These are phyloP conservation scores for Arthrobotrys conoides DNA, from an alignment of 2,329 filamentous ascomycete genomes.

Conservation along the genomic window DNA sequence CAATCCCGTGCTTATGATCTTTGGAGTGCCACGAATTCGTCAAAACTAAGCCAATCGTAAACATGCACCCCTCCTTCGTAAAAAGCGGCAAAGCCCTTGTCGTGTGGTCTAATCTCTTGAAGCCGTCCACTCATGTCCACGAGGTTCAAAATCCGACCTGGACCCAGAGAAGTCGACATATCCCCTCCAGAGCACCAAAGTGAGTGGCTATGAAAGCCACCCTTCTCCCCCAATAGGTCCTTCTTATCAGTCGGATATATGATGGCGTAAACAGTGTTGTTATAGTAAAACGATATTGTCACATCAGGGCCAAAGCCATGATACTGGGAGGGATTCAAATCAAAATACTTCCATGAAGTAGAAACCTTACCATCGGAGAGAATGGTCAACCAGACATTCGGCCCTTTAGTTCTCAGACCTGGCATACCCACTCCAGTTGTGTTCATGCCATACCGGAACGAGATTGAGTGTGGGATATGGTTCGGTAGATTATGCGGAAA, in stretches of 20 bases:
- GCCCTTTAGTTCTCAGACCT: background rate
- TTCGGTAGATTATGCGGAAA: background rate
- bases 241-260: background rate
- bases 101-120: background rate
- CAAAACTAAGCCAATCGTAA: conserved; percentile 52
- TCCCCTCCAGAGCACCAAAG: conserved; percentile 23
- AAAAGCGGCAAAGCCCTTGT: conserved; percentile 24
- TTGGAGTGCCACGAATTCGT: background rate
- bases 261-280: conserved; percentile 22
- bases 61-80: conserved; percentile 1
- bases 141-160: background rate
- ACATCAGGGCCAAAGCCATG: background rate
- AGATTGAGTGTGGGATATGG: background rate
- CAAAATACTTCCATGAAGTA: background rate
- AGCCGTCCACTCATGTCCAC: background rate
- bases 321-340: background rate
- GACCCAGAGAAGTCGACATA: background rate
- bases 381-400: background rate
- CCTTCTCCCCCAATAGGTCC: background rate
- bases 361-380: background rate
- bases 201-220: background rate
- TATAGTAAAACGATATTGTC: conserved; percentile 8
- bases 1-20: background rate
- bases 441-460: background rate
- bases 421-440: background rate